A percentile compares a stretch with the other conserved stretches of the same genome.
phyloP scores from a whole-genome alignment of 169 alveolate species.

The Pseudocohnilembus persalinus region DNA sequence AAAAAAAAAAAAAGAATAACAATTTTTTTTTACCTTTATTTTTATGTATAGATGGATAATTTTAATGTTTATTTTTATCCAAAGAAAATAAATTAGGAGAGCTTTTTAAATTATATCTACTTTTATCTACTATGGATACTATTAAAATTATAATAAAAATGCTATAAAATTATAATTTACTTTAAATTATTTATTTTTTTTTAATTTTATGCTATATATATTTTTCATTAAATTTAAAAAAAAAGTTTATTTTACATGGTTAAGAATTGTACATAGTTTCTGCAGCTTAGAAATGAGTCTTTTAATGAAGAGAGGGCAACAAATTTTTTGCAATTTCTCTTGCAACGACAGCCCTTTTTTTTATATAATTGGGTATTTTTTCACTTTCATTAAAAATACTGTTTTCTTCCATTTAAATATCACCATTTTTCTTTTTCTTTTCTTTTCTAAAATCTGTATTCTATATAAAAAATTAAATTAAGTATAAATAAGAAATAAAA shows the following conservation, averaged over 20 bases:
- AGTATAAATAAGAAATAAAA: background rate
- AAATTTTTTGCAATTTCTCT: constrained; percentile 40
- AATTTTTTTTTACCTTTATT: no score
- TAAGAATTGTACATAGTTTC: constrained; percentile 32
- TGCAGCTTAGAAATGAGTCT: constrained; percentile 53
- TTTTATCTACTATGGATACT: background rate
- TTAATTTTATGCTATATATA: background rate
- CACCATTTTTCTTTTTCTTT: constrained; percentile 7
- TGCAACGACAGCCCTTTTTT: constrained; percentile 17
- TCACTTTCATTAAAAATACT: background rate
- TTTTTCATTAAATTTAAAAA: background rate
- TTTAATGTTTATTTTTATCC: background rate
- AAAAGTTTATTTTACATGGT: constrained; percentile 31
- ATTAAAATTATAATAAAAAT: constrained; percentile 1
- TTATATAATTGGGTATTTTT: background rate
- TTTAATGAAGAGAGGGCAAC: constrained; percentile 41
- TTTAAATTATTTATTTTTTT: constrained; percentile 5
- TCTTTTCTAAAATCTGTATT: constrained; percentile 33
- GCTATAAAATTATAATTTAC: no score
- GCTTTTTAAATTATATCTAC: background rate
- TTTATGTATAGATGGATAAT: background rate
- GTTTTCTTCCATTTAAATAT: background rate
- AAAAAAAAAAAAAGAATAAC: no score
- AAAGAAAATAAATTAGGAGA: background rate
- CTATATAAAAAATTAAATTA: background rate